phyloP scores from a whole-genome alignment of 306 rosid genomes.

The Cicer bijugum region DNA sequence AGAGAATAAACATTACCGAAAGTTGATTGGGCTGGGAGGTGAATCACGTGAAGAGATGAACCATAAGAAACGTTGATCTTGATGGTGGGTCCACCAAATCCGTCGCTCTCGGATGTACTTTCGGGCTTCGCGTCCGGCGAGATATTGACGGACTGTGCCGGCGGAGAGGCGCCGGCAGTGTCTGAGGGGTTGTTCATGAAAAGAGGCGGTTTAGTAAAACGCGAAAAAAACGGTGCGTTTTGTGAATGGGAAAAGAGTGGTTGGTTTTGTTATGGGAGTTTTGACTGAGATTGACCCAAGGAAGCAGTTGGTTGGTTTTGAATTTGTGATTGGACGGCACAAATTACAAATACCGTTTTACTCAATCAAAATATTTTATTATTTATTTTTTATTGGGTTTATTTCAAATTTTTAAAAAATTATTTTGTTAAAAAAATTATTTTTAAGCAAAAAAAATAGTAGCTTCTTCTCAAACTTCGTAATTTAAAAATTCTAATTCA shows the following conservation, averaged over 20 bases:
- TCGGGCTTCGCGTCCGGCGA: slow-evolving; percentile 27
- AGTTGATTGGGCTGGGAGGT: slow-evolving; percentile 57
- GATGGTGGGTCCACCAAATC: slow-evolving; percentile 44
- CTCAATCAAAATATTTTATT: no score
- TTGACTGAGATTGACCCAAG: slow-evolving; percentile 34
- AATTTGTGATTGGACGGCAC: no score
- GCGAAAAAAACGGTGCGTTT: slow-evolving; percentile 34
- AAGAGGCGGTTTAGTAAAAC: slow-evolving; percentile 8
- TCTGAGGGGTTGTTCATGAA: slow-evolving; percentile 36
- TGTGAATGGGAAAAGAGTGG: neutral
- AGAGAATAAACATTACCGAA: slow-evolving; percentile 50
- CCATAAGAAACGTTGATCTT: slow-evolving; percentile 49
- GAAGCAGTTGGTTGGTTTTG: neutral
- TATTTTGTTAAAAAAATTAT: no score
- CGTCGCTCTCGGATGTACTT: neutral
- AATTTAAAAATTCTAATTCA: no score
- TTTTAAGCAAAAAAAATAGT: no score
- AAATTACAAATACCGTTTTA: no score
- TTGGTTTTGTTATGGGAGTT: neutral
- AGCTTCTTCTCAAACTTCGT: no score
- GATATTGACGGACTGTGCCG: neutral
- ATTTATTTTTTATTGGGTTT: no score
- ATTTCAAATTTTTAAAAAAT: no score
- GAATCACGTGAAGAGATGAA: slow-evolving; percentile 48
- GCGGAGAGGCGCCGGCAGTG: slow-evolving; percentile 7